Evolutionary conservation across 257 asterid genomes (phyloP).

Genomic region (Primulina eburnea): DNA sequence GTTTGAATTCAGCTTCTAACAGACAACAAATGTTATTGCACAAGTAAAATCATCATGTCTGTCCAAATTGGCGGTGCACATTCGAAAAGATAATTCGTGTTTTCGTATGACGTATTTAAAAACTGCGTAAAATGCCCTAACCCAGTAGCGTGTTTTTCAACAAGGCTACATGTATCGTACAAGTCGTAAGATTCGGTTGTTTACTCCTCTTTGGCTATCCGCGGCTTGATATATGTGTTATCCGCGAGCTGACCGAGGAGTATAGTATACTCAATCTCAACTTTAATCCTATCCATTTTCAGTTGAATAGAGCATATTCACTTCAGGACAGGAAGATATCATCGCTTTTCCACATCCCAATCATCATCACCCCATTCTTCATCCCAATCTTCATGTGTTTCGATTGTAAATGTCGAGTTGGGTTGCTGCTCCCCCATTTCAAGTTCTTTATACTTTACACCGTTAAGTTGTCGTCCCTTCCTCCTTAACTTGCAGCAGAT

Average conservation of each 20-base stretch:
- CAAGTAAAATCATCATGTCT: not conserved
- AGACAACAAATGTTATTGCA: not conserved
- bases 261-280: not conserved
- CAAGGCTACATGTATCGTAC: not conserved
- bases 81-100: not conserved
- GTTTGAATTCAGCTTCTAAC: not conserved
- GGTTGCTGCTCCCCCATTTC: slow-evolving; percentile 50
- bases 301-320: not conserved
- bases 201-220: not conserved
- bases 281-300: not conserved
- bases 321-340: not conserved
- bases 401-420: slow-evolving; percentile 28
- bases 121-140: not conserved
- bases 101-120: not conserved
- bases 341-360: slow-evolving; percentile 58
- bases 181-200: not conserved
- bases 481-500: slow-evolving; percentile 41
- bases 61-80: not conserved
- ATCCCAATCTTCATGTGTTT: slow-evolving; percentile 46
- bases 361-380: slow-evolving; percentile 55
- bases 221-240: not conserved
- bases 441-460: slow-evolving; percentile 54
- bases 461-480: slow-evolving; percentile 36
- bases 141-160: not conserved
- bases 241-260: not conserved